Conservation (phyloP, 164 flowering plant species). For the Annona squamosa region DNA sequence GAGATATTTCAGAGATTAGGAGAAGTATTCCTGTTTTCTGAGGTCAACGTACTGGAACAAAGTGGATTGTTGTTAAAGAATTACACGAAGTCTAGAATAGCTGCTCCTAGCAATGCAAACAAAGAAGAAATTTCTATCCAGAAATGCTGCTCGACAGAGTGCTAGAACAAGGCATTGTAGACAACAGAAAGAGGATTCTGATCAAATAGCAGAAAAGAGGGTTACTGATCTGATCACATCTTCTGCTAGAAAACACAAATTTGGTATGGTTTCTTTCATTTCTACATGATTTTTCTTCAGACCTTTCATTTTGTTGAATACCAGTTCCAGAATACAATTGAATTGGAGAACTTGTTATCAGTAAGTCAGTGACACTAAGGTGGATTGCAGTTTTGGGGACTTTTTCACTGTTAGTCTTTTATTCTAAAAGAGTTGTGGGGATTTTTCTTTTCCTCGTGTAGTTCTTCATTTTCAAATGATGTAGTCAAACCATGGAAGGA, state of each 20-base stretch:
- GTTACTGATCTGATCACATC: conserved; percentile 68
- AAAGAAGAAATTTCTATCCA: conserved; percentile 48
- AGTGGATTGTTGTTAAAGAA: not conserved
- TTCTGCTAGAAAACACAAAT: conserved; percentile 57
- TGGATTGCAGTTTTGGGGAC: no score
- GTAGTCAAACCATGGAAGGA: no score
- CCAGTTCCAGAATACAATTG: no score
- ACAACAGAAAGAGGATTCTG: conserved; percentile 45
- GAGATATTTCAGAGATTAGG: not conserved
- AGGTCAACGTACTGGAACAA: not conserved
- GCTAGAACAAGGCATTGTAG: conserved; percentile 49
- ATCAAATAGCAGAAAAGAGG: conserved; percentile 45
- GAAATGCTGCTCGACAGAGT: conserved; percentile 41
- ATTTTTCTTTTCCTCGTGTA: no score
- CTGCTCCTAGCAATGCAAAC: conserved; percentile 45
- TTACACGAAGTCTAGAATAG: not conserved
- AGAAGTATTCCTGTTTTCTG: not conserved
- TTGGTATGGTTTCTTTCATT: conserved; percentile 26
- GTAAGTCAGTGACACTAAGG: no score
- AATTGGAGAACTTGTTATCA: no score
- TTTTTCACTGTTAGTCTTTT: no score
- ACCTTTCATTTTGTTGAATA: no score
- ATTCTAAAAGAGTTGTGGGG: no score
- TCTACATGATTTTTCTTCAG: not conserved
- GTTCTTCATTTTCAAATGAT: no score